Percentiles rank a stretch among this genome's conserved stretches.
Conservation (phyloP, 129 eudicot species). For the Ambrosia trifida region DNA sequence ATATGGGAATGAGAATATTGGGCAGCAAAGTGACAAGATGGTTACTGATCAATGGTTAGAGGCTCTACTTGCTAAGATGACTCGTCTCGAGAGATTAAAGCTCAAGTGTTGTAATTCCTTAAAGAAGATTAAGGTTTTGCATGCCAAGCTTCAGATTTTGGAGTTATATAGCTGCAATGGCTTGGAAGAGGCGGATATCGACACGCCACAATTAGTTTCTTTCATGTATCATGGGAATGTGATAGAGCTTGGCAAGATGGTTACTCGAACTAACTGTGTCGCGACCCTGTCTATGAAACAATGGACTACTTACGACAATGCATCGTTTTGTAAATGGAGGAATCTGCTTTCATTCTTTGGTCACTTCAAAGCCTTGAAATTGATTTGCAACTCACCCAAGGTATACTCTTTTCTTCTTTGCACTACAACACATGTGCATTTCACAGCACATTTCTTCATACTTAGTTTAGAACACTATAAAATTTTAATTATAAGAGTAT, state of each 20-base stretch:
- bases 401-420: slow-evolving; percentile 16
- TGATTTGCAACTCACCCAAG: slow-evolving; percentile 21
- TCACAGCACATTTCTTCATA: no score
- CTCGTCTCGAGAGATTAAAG: slow-evolving; percentile 26
- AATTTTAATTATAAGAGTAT: no score
- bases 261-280: slow-evolving; percentile 12
- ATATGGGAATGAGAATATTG: neutral
- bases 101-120: slow-evolving; percentile 22
- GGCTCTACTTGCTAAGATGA: neutral
- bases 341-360: slow-evolving; percentile 38
- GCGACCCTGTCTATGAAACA: slow-evolving; percentile 16
- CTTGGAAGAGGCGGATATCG: slow-evolving; percentile 26
- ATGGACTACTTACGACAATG: slow-evolving; percentile 9
- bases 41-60: slow-evolving; percentile 31
- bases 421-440: neutral
- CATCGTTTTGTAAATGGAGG: slow-evolving; percentile 14
- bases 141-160: slow-evolving; percentile 30
- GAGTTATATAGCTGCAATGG: slow-evolving; percentile 12
- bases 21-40: neutral
- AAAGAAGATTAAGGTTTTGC: slow-evolving; percentile 20
- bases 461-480: no score
- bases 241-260: slow-evolving; percentile 10
- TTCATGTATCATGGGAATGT: slow-evolving; percentile 32
- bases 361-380: slow-evolving; percentile 23
- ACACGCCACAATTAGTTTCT: slow-evolving; percentile 28